Base-by-base conservation (phyloP, 495 filamentous ascomycete species). In the Amniculicola lignicola region DNA sequence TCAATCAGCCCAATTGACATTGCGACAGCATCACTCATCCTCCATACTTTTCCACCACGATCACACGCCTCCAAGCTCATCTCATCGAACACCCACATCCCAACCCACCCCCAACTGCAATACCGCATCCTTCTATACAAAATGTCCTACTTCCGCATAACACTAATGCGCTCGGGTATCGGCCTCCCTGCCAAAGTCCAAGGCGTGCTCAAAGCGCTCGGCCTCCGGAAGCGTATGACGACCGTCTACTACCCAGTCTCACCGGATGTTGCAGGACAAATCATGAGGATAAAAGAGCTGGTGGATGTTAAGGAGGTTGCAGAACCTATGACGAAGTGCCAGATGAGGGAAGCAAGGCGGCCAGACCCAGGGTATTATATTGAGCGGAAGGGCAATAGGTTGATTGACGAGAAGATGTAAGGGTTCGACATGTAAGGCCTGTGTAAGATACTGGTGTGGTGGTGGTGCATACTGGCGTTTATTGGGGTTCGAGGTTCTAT, bases 211-310 rank as follows among this genome's bases (percentile, higher is more conserved):
- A 80, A 83, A 63, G 87, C 94, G 6, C 84, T 99, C 27, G 94
- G 94, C 22, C 80, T 99, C 33, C 87, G 86, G 52, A 88, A 89
- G 68, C 86, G 93, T 61, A 85, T 86, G 79, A 80, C 79, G 57
- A 92, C 87, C 53, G 94, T 97, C 61, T 99, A 95, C 79, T 85
- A 95, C 68, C 86, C 88, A 27, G 93, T 96, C 50, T 81, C 82
- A 23, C 79, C 82, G 15, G 83, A 90, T 57, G 80, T 88, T 49
- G 94, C 94, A 3, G 94, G 94, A 71, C 90, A 95, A 74, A 93
- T 99, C 71, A 87, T 97, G 82, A 89, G 87, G 70, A 90, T 99
- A 42, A 99, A 99, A 72, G 94, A 99, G 71, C 77, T 99, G 52
- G 86, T 99, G 4, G 77, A 80, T 11, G 92, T 99, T 21, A 73